A percentile compares a stretch with the other conserved stretches of the same genome.
Evolutionary conservation across 2,329 filamentous ascomycete genomes (phyloP).

Genomic region (Thyridium curvatum): DNA sequence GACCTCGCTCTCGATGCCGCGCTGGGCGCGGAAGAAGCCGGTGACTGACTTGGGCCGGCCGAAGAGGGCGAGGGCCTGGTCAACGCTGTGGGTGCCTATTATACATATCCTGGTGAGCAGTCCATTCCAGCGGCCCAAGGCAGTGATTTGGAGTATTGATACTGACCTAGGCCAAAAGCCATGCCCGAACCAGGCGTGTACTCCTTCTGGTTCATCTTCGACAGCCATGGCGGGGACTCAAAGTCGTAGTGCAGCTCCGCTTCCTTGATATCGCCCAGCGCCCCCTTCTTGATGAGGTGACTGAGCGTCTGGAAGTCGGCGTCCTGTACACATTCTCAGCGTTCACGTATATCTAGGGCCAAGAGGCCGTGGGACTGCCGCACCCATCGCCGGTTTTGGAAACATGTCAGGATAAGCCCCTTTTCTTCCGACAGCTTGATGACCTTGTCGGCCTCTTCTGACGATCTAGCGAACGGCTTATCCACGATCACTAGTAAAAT

Average conservation of each 20-base stretch:
- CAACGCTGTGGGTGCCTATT: slow-evolving; percentile 51
- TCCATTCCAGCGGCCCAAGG: too few relatives aligned
- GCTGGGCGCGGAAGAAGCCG: slow-evolving; percentile 49
- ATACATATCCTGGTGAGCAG: not conserved
- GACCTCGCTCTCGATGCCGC: slow-evolving; percentile 28
- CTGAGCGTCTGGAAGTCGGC: slow-evolving; percentile 53
- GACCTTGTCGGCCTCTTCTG: slow-evolving; percentile 49
- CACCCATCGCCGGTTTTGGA: slow-evolving; percentile 23
- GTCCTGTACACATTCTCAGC: slow-evolving; percentile 25
- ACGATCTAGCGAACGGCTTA: slow-evolving; percentile 59
- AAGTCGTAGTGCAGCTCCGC: slow-evolving; percentile 62
- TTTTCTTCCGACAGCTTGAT: slow-evolving; percentile 38
- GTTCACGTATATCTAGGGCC: slow-evolving; percentile 7
- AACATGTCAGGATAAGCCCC: slow-evolving; percentile 41
- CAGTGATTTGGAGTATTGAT: not conserved
- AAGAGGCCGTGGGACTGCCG: too few relatives aligned
- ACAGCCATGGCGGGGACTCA: slow-evolving; percentile 29
- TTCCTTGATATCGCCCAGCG: slow-evolving; percentile 54
- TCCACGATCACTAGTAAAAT: slow-evolving; percentile 53
- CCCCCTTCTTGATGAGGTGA: slow-evolving; percentile 43
- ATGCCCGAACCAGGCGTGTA: slow-evolving; percentile 29
- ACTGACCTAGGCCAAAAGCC: slow-evolving; percentile 25
- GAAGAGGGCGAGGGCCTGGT: slow-evolving; percentile 53
- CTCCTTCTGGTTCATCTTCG: slow-evolving; percentile 14
- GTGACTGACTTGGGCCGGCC: slow-evolving; percentile 52